Conservation (phyloP, 495 filamentous ascomycete species). For the Pyronema domesticum region DNA sequence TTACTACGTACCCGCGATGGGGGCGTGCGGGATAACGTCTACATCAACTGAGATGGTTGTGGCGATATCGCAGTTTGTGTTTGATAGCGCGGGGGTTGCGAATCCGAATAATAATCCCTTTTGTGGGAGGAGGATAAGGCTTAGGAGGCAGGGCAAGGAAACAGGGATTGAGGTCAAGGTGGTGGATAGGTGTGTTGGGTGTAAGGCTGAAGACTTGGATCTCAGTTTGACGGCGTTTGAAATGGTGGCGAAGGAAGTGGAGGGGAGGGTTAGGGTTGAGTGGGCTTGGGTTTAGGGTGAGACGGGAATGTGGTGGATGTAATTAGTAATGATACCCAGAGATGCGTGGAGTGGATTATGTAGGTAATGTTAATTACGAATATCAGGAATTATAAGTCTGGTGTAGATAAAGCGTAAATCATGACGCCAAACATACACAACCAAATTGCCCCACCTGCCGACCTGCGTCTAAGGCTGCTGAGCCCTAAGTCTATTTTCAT, state of each 20-base stretch:
- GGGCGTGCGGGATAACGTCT: constrained; percentile 49
- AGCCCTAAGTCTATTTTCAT: no score
- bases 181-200: constrained; percentile 58
- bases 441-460: no score
- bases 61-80: constrained; percentile 48
- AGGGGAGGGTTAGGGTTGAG: constrained; percentile 41
- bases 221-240: constrained; percentile 43
- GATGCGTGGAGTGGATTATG: no score
- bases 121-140: constrained; percentile 46
- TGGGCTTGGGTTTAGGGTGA: constrained; percentile 45
- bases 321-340: no score
- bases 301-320: neutral
- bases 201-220: constrained; percentile 47
- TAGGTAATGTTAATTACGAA: no score
- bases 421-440: no score
- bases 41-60: constrained; percentile 38
- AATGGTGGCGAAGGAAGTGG: constrained; percentile 35
- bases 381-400: no score
- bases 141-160: constrained; percentile 31
- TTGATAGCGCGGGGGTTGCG: constrained; percentile 36
- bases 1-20: constrained; percentile 50
- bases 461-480: no score
- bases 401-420: no score
- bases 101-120: constrained; percentile 56
- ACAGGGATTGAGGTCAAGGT: constrained; percentile 47